Percentiles rank a stretch among this genome's conserved stretches.
Conservation (phyloP, 306 rosid species). For the Quercus variabilis region DNA sequence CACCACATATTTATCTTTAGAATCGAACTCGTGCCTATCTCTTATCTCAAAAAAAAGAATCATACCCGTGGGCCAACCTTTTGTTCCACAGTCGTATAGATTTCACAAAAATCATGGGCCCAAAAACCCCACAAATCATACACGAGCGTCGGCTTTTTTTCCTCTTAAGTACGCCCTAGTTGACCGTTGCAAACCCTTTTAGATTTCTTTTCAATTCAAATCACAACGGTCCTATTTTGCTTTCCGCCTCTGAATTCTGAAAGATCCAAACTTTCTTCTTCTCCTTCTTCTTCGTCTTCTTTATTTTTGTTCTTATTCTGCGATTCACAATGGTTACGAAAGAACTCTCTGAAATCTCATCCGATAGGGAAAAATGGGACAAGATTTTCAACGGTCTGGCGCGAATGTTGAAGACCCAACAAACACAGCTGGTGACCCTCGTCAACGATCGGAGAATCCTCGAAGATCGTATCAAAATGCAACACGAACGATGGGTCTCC, state of each 20-base stretch:
- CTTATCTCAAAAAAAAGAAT: too few species aligned
- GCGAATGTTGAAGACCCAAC: constrained; percentile 51
- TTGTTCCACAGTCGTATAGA: too few species aligned
- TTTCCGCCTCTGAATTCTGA: background rate
- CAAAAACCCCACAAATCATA: too few species aligned
- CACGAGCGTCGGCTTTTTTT: background rate
- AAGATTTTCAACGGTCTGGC: constrained; percentile 46
- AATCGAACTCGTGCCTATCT: too few species aligned
- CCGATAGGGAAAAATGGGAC: constrained; percentile 55
- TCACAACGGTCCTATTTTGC: constrained; percentile 12
- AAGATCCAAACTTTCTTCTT: constrained; percentile 5
- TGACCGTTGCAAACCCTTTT: background rate
- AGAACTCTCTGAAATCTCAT: constrained; percentile 18
- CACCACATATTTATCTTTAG: too few species aligned
- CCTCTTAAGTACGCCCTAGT: background rate
- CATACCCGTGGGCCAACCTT: too few species aligned
- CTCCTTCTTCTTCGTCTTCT: background rate
- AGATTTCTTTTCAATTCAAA: too few species aligned
- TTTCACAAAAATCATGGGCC: too few species aligned
- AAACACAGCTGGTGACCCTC: constrained; percentile 59
- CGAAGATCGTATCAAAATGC: constrained; percentile 48
- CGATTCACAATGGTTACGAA: constrained; percentile 35
- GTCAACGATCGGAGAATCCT: constrained; percentile 47
- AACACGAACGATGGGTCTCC: constrained; percentile 57
- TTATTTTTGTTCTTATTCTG: background rate